phyloP scores from a whole-genome alignment of 1,284 basidiomycete genomes.

The Vanrija sp. region DNA sequence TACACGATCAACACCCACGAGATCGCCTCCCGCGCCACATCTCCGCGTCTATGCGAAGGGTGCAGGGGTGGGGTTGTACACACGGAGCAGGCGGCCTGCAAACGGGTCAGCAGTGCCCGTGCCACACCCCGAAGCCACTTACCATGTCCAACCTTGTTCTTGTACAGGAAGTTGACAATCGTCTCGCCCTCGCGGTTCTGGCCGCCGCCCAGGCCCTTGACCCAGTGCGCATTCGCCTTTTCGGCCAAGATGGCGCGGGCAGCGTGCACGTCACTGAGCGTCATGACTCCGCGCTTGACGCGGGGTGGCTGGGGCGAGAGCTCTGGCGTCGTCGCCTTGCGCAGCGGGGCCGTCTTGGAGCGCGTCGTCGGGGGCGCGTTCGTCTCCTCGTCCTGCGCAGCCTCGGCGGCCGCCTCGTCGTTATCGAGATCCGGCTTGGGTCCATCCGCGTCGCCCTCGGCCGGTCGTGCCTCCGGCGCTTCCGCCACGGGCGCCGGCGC shows the following conservation, averaged over 20 bases:
- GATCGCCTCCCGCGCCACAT: too few species aligned
- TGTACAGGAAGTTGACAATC: constrained; percentile 48
- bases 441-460: not conserved
- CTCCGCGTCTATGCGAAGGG: constrained; percentile 8
- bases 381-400: constrained; percentile 3
- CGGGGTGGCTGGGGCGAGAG: constrained; percentile 15
- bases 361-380: constrained; percentile 38
- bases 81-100: constrained; percentile 36
- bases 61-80: constrained; percentile 35
- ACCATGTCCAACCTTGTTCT: constrained; percentile 48
- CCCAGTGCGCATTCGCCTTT: constrained; percentile 46
- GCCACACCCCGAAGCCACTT: constrained; percentile 16
- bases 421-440: not conserved
- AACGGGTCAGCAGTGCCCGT: not conserved
- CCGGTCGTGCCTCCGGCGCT: not conserved
- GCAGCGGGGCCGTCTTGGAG: constrained; percentile 35
- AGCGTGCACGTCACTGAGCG: constrained; percentile 40
- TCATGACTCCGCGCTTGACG: constrained; percentile 39
- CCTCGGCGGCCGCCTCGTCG: constrained; percentile 8
- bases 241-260: constrained; percentile 41
- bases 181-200: constrained; percentile 48
- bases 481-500: not conserved
- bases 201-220: constrained; percentile 44
- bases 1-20: too few species aligned
- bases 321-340: constrained; percentile 23